Evolutionary conservation across 1,284 basidiomycete species (phyloP).

Genomic region (Volvariella surrecta): DNA sequence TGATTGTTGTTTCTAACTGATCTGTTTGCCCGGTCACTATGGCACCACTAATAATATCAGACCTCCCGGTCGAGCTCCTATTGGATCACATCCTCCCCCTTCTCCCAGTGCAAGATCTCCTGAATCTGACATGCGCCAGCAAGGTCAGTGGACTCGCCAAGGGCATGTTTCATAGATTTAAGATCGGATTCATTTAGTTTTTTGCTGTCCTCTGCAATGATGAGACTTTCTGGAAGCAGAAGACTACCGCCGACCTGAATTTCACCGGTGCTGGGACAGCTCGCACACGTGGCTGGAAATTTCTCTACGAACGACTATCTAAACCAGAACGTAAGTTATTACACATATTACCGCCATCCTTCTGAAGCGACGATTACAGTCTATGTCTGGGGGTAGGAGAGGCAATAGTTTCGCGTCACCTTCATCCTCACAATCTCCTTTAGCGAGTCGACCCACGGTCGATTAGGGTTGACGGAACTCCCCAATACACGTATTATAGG

Average conservation of each 20-base stretch:
- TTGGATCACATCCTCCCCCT: conserved; percentile 64
- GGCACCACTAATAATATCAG: conserved; percentile 21
- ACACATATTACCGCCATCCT: background rate
- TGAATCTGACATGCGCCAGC: conserved; percentile 47
- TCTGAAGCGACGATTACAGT: conserved; percentile 12
- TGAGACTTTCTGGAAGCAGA: conserved; percentile 73
- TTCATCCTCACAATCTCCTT: background rate
- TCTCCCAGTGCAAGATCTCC: conserved; percentile 50
- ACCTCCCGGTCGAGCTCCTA: conserved; percentile 65
- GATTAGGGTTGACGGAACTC: conserved; percentile 44
- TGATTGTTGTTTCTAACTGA: too few species aligned
- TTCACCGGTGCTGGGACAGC: conserved; percentile 64
- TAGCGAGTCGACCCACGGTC: conserved; percentile 49
- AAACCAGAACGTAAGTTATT: conserved; percentile 32
- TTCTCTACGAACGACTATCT: conserved; percentile 70
- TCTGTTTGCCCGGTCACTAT: background rate
- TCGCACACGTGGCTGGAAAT: conserved; percentile 67
- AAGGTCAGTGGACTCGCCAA: conserved; percentile 22
- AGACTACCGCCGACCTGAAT: conserved; percentile 68
- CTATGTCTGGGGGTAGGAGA: conserved; percentile 75
- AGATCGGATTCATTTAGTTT: too few species aligned
- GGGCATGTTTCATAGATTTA: background rate
- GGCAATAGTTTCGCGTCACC: background rate
- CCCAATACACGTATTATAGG: conserved; percentile 28
- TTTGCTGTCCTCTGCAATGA: conserved; percentile 58